A percentile compares a stretch with the other conserved stretches of the same genome.
Evolutionary conservation across 305 asterid genomes (phyloP).

Genomic region (Fraxinus angustifolia): DNA sequence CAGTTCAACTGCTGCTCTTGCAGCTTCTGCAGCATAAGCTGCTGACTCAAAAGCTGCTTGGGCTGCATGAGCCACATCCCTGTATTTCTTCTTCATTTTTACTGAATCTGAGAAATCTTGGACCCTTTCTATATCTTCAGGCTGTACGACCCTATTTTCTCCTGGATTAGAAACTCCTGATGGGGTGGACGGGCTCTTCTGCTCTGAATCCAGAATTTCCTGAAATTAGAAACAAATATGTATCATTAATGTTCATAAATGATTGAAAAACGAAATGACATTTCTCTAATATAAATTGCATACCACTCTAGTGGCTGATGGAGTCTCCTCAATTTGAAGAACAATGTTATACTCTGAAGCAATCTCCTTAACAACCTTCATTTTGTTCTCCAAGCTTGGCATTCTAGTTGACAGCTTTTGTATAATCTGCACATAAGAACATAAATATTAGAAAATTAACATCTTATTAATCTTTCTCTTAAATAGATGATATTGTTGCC

Average conservation of each 20-base stretch:
- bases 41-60: slow-evolving; percentile 59
- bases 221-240: background rate
- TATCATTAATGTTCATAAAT: background rate
- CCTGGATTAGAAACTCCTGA: background rate
- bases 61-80: slow-evolving; percentile 51
- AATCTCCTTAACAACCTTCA: slow-evolving; percentile 43
- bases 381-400: slow-evolving; percentile 47
- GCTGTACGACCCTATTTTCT: background rate
- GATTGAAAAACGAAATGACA: background rate
- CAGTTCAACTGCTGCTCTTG: slow-evolving; percentile 50
- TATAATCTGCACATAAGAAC: slow-evolving; percentile 39
- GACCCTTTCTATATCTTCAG: slow-evolving; percentile 4
- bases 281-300: background rate
- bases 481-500: background rate
- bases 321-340: slow-evolving; percentile 33
- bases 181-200: slow-evolving; percentile 1
- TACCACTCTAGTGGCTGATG: slow-evolving; percentile 28
- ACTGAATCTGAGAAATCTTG: slow-evolving; percentile 17
- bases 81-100: slow-evolving; percentile 28
- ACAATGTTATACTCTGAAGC: slow-evolving; percentile 44
- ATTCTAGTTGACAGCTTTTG: slow-evolving; percentile 48
- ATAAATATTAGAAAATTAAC: background rate
- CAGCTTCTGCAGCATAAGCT: slow-evolving; percentile 51
- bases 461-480: background rate
- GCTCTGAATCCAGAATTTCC: slow-evolving; percentile 13